Evolutionary conservation across 1,284 basidiomycete species (phyloP).

Genomic region (Apiotrichum montevideense): DNA sequence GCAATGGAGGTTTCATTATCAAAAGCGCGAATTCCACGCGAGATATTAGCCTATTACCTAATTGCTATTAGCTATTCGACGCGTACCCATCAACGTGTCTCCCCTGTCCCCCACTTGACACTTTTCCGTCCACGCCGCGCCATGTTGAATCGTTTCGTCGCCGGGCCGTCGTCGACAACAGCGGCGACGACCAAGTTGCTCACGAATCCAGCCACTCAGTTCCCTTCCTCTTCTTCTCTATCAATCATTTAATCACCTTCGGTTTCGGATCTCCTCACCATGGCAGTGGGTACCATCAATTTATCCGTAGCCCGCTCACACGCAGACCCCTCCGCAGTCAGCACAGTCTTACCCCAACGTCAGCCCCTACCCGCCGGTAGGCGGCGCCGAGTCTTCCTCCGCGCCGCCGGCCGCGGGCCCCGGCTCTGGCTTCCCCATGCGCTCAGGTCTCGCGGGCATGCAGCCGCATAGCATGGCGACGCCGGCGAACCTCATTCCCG

Average conservation of each 20-base stretch:
- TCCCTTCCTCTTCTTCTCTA: neutral
- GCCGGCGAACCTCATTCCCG: conserved; percentile 27
- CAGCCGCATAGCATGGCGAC: conserved; percentile 37
- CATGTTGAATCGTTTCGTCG: too few relatives aligned
- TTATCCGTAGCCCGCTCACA: neutral
- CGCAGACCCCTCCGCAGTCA: conserved; percentile 2
- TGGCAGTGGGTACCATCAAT: conserved; percentile 5
- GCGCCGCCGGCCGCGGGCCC: conserved; percentile 32
- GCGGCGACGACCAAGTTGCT: too few relatives aligned
- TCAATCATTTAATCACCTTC: neutral
- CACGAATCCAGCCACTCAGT: neutral
- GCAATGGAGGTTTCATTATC: too few relatives aligned
- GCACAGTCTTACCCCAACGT: conserved; percentile 19
- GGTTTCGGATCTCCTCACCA: neutral
- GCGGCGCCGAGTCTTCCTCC: conserved; percentile 2
- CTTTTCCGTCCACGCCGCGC: too few relatives aligned
- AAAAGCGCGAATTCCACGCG: too few relatives aligned
- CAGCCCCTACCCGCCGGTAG: conserved; percentile 18
- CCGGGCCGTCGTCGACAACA: too few relatives aligned
- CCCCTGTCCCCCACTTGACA: too few relatives aligned
- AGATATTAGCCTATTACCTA: too few relatives aligned
- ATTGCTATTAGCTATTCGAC: too few relatives aligned
- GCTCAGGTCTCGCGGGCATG: conserved; percentile 43
- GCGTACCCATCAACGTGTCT: too few relatives aligned
- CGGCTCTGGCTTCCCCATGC: conserved; percentile 44